Evolutionary conservation across 345 rosid species (phyloP), one percentile per base, ranked within the genome.

Genomic region (Camelina hispida): DNA sequence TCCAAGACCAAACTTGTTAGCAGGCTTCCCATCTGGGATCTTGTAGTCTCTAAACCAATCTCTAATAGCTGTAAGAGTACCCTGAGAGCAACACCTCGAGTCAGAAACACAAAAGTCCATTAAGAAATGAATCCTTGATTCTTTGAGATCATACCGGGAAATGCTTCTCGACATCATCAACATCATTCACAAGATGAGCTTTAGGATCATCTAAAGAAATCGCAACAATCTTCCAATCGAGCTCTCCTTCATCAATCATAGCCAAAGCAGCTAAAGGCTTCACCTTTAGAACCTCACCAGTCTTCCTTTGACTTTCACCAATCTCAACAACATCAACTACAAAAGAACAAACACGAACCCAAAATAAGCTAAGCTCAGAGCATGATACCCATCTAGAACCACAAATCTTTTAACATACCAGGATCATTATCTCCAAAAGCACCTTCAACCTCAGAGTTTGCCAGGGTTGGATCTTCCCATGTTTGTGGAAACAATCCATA

Each of bases 401-500:
- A 8, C 2, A 62, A 15, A 30, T 30, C 12, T 15, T 28, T 15
- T 1, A 3, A 55, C 35, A 0, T 22, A 55, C 97, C 94, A 42
- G 97, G 97, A 81, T 95, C 98, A 69, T 92, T 95, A 80, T 95
- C 99, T 4, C 99, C 98, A 42, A 90, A 85, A 25, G 96, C 93
- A 22, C 94, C 94, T 72, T 90, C 98, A 76, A 95, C 94, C 67
- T 95, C 97, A 74, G 81, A 20, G 70, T 95, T 90, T 16, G 96
- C 87, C 1, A 79, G 61, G 63, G 97, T 72, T 57, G 98, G 99
- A 79, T 95, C 99, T 83, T 95, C 99, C 98, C 99, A 95, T 80
- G 99, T 95, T 77, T 95, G 97, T 46, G 97, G 98, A 84, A 92
- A 94, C 85, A 95, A 76, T 55, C 99, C 99, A 80, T 95, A 92